phyloP scores from a whole-genome alignment of 345 rosid species.

The Eutrema yunnanense region DNA sequence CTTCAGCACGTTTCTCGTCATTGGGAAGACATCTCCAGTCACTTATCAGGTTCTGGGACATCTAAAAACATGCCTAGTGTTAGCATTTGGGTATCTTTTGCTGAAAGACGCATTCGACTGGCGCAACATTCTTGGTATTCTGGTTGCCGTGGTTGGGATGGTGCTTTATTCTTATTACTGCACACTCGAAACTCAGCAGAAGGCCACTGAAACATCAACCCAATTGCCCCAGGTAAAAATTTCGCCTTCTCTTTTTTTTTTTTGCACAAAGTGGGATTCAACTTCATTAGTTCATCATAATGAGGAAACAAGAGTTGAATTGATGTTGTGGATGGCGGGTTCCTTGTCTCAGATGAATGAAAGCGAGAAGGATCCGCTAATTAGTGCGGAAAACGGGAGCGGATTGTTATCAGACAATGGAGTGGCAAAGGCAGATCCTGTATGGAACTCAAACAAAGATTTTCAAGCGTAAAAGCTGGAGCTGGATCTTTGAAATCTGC shows the following conservation, averaged over 20 bases:
- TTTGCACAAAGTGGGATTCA: background rate
- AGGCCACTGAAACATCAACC: constrained; percentile 46
- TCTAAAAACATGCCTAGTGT: constrained; percentile 82
- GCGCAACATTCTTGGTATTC: constrained; percentile 81
- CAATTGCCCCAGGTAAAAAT: constrained; percentile 54
- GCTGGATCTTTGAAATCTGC: background rate
- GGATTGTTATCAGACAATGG: constrained; percentile 45
- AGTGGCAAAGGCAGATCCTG: constrained; percentile 32
- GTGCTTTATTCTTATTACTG: constrained; percentile 70
- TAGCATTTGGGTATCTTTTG: constrained; percentile 83
- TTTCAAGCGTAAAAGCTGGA: constrained; percentile 46
- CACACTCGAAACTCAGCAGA: constrained; percentile 63
- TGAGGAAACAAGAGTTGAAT: background rate
- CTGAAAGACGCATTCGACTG: constrained; percentile 82
- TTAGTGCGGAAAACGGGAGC: constrained; percentile 53
- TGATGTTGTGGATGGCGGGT: no score
- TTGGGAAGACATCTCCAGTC: constrained; percentile 95
- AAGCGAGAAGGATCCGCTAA: constrained; percentile 64
- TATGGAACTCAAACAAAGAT: constrained; percentile 81
- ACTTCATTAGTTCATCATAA: background rate
- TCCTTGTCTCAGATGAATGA: constrained; percentile 50
- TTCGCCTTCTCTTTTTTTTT: background rate
- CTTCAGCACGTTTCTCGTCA: constrained; percentile 93
- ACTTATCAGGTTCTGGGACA: constrained; percentile 94
- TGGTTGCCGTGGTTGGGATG: constrained; percentile 81